Percentiles rank a stretch among this genome's conserved stretches.
Conservation (phyloP, 345 rosid species). For the Rhodamnia argentea region DNA sequence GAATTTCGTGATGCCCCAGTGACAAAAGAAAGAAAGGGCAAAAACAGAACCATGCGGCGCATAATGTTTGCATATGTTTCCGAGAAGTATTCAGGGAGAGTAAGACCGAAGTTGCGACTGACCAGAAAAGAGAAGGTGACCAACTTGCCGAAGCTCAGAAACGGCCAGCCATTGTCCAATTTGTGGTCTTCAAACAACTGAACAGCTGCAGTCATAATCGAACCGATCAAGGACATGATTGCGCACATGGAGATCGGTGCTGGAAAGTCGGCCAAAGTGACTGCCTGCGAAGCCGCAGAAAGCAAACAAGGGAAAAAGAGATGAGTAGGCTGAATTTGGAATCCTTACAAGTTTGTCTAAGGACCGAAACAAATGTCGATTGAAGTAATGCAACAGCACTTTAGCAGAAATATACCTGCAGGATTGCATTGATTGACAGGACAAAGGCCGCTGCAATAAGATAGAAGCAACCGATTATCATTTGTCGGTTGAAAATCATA, state of each 20-base stretch:
- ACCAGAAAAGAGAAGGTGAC: slow-evolving; percentile 52
- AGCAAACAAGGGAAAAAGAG: neutral
- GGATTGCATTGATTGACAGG: slow-evolving; percentile 51
- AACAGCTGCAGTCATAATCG: slow-evolving; percentile 35
- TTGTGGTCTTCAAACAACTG: slow-evolving; percentile 30
- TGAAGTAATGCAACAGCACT: neutral
- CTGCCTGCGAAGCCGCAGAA: slow-evolving; percentile 30
- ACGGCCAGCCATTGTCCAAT: slow-evolving; percentile 25
- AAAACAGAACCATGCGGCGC: neutral
- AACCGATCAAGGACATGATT: slow-evolving; percentile 64
- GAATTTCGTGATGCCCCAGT: neutral
- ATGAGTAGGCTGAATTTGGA: neutral
- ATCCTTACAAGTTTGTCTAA: neutral
- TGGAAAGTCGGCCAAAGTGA: slow-evolving; percentile 59
- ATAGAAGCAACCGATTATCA: slow-evolving; percentile 62
- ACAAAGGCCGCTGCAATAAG: slow-evolving; percentile 65
- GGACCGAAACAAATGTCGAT: neutral
- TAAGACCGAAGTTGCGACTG: neutral
- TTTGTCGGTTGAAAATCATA: slow-evolving; percentile 33
- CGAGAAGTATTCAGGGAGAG: neutral
- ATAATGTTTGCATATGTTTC: neutral
- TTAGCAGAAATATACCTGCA: slow-evolving; percentile 43
- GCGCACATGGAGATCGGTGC: slow-evolving; percentile 87
- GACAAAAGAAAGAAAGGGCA: neutral
- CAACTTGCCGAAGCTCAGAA: slow-evolving; percentile 20